A percentile compares a stretch with the other conserved stretches of the same genome.
Conservation (phyloP, 169 alveolate genomes). For the Cryptosporidium bovis region DNA sequence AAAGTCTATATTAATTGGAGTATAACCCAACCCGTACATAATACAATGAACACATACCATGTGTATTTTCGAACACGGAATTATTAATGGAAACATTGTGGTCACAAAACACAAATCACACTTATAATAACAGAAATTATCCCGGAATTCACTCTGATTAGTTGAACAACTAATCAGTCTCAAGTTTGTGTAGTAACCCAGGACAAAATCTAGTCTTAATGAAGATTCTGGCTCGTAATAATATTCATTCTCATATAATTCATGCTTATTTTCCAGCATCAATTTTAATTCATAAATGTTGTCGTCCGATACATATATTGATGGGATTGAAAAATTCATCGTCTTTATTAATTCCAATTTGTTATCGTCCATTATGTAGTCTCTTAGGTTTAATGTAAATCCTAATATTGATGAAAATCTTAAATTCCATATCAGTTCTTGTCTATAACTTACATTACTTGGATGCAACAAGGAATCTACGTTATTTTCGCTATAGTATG, state of each 20-base stretch:
- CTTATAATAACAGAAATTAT: slow-evolving; percentile 2
- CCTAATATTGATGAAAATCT: slow-evolving; percentile 69
- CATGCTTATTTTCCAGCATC: slow-evolving; percentile 39
- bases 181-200: slow-evolving; percentile 14
- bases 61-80: slow-evolving; percentile 58
- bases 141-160: not conserved
- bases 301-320: not conserved
- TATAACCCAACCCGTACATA: slow-evolving; percentile 26
- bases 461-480: slow-evolving; percentile 70
- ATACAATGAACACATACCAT: slow-evolving; percentile 49
- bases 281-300: slow-evolving; percentile 19
- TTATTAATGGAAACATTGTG: slow-evolving; percentile 42
- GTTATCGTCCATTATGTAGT: slow-evolving; percentile 39
- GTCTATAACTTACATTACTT: slow-evolving; percentile 38
- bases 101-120: slow-evolving; percentile 28
- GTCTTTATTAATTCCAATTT: slow-evolving; percentile 15
- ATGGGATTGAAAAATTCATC: slow-evolving; percentile 39
- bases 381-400: slow-evolving; percentile 48
- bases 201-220: slow-evolving; percentile 22
- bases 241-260: slow-evolving; percentile 32
- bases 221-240: slow-evolving; percentile 19
- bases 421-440: slow-evolving; percentile 63
- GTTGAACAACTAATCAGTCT: not conserved
- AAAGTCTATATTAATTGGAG: slow-evolving; percentile 31
- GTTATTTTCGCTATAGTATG: slow-evolving; percentile 40